Percentiles rank a stretch among this genome's conserved stretches.
phyloP scores from a whole-genome alignment of 768 basidiomycete species.

The Boletus rubropictus region DNA sequence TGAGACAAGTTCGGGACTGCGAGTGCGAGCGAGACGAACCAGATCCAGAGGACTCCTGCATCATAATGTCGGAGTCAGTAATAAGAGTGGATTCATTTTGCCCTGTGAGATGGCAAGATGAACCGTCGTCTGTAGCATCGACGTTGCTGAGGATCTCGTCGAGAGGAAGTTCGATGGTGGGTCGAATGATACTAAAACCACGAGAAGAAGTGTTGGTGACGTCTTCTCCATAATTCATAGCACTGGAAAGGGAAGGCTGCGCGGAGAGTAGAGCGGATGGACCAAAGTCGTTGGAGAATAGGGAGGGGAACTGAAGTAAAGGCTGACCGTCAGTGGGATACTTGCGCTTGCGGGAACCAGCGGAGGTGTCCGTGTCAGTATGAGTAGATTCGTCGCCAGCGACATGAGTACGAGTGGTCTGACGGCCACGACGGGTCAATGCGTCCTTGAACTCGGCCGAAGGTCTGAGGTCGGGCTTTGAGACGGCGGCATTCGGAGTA shows the following conservation, averaged over 20 bases:
- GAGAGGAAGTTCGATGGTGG: slow-evolving; percentile 82
- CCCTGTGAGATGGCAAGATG: neutral
- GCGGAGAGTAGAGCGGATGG: slow-evolving; percentile 70
- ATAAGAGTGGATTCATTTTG: slow-evolving; percentile 6
- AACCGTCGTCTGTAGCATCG: slow-evolving; percentile 21
- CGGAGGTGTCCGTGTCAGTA: slow-evolving; percentile 20
- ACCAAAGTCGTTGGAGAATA: slow-evolving; percentile 73
- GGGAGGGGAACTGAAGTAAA: slow-evolving; percentile 61
- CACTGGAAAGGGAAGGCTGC: slow-evolving; percentile 58
- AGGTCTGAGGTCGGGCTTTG: slow-evolving; percentile 64
- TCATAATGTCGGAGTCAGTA: slow-evolving; percentile 21
- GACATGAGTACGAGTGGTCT: slow-evolving; percentile 34
- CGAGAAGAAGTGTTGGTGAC: slow-evolving; percentile 45
- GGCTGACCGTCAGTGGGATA: slow-evolving; percentile 23
- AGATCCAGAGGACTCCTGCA: slow-evolving; percentile 24
- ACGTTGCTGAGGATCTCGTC: slow-evolving; percentile 60
- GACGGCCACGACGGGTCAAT: slow-evolving; percentile 34
- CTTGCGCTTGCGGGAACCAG: slow-evolving; percentile 27
- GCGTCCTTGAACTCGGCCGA: slow-evolving; percentile 59
- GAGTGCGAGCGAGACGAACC: slow-evolving; percentile 12
- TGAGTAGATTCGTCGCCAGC: slow-evolving; percentile 24
- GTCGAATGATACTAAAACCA: slow-evolving; percentile 58
- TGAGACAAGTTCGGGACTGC: slow-evolving; percentile 8
- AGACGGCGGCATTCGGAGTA: slow-evolving; percentile 38
- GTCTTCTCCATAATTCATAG: slow-evolving; percentile 76